Conservation (phyloP, 208 protist genomes). For the Porcisia hertigi region DNA sequence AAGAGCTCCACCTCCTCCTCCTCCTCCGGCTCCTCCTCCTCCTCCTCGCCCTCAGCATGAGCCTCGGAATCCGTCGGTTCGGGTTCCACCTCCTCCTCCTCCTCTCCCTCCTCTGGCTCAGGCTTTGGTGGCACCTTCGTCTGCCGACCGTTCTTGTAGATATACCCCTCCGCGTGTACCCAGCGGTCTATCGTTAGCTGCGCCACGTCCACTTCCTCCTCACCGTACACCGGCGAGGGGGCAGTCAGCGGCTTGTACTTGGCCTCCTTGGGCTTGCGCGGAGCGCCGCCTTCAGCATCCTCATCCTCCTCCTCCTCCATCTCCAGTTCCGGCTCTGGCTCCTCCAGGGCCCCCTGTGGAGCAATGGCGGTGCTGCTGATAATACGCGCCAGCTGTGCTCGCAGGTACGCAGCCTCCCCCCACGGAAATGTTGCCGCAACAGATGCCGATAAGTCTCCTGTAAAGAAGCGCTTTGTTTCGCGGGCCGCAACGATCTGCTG, state of each 20-base stretch:
- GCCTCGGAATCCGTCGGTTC: conserved; percentile 64
- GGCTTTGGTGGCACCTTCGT: conserved; percentile 89
- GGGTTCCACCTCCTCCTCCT: conserved; percentile 57
- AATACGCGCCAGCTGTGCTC: conserved; percentile 95
- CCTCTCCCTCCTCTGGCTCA: conserved; percentile 81
- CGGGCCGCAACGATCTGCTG: conserved; percentile 90
- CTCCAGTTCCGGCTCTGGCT: conserved; percentile 82
- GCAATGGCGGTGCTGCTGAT: conserved; percentile 85
- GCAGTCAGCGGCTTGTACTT: conserved; percentile 82
- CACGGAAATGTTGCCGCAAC: conserved; percentile 91
- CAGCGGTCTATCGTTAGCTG: conserved; percentile 83
- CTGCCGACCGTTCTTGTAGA: conserved; percentile 88
- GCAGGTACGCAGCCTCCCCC: conserved; percentile 89
- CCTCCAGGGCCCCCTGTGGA: conserved; percentile 84
- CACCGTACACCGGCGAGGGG: conserved; percentile 60
- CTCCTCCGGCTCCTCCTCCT: conserved; percentile 64
- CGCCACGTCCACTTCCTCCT: conserved; percentile 79
- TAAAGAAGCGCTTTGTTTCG: conserved; percentile 89
- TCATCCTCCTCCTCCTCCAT: conserved; percentile 87
- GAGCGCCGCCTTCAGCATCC: conserved; percentile 52
- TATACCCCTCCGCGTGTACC: conserved; percentile 83
- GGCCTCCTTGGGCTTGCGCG: conserved; percentile 72
- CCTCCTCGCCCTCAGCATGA: conserved; percentile 55
- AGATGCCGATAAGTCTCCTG: conserved; percentile 82
- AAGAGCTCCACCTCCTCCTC: conserved; percentile 91